phyloP scores from a whole-genome alignment of 2,329 filamentous ascomycete species.

The Monosporascus ibericus region DNA sequence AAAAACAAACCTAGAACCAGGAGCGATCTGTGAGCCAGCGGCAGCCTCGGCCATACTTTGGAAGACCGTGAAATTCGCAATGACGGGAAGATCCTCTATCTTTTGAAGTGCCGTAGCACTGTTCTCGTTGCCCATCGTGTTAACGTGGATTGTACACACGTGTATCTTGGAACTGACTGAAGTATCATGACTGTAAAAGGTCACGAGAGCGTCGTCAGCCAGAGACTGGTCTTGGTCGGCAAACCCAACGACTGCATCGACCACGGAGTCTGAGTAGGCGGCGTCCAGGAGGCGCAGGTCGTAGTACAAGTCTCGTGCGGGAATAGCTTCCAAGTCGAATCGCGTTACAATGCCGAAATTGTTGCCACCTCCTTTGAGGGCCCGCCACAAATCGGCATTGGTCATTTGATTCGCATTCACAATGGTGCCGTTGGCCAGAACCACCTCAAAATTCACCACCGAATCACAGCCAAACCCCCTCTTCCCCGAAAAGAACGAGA shows the following conservation, averaged over 20 bases:
- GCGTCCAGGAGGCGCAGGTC: constrained; percentile 10
- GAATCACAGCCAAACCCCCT: constrained; percentile 35
- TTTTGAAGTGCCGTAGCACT: constrained; percentile 11
- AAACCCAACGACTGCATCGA: constrained; percentile 17
- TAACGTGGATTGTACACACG: constrained; percentile 13
- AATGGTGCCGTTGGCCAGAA: constrained; percentile 35
- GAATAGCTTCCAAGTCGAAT: constrained; percentile 28
- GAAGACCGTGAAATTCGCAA: constrained; percentile 6
- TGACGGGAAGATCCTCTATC: constrained; percentile 8
- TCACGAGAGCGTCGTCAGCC: constrained; percentile 17
- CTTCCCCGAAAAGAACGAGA: constrained; percentile 12
- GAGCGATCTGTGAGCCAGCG: constrained; percentile 8
- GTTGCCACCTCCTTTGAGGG: constrained; percentile 40
- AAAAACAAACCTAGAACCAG: constrained; percentile 9
- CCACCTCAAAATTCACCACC: constrained; percentile 35
- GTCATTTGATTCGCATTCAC: constrained; percentile 31
- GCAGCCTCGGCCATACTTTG: constrained; percentile 16
- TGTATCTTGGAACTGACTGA: constrained; percentile 5
- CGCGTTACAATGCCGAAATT: constrained; percentile 39
- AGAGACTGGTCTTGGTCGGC: constrained; percentile 14
- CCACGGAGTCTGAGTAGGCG: constrained; percentile 10
- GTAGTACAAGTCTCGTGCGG: constrained; percentile 15
- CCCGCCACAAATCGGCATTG: constrained; percentile 38
- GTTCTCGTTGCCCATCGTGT: constrained; percentile 12
- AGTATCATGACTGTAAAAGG: constrained; percentile 11